A percentile compares a stretch with the other conserved stretches of the same genome.
Conservation (phyloP, 108 stramenopile genomes). For the Nannochloropsis salina region DNA sequence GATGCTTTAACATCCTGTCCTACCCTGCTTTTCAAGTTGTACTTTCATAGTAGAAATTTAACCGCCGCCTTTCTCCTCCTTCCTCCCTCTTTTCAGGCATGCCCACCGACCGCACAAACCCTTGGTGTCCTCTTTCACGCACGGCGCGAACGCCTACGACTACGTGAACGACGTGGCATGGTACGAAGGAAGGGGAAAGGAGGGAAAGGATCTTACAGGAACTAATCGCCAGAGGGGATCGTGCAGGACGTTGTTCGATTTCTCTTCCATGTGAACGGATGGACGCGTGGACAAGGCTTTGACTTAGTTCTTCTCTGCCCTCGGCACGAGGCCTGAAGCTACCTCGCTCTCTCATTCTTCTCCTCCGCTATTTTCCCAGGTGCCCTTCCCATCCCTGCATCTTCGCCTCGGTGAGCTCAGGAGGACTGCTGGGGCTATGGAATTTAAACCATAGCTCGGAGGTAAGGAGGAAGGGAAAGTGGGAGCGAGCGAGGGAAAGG, state of each 20-base stretch:
- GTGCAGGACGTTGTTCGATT: no score
- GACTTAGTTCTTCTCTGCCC: no score
- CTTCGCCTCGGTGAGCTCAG: constrained; percentile 31
- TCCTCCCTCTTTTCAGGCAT: not conserved
- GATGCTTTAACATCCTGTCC: no score
- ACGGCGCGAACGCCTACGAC: constrained; percentile 22
- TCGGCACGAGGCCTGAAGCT: not conserved
- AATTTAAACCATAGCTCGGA: constrained; percentile 28
- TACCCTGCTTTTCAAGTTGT: no score
- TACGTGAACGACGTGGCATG: constrained; percentile 40
- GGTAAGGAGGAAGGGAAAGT: not conserved
- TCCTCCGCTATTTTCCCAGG: constrained; percentile 18
- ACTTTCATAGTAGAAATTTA: not conserved
- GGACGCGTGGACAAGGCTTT: no score
- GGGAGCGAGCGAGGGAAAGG: not conserved
- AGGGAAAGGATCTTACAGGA: not conserved
- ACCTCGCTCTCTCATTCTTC: not conserved
- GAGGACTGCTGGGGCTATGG: constrained; percentile 33
- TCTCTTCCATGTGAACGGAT: no score
- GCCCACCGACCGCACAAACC: not conserved
- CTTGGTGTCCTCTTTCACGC: not conserved
- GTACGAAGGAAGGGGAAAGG: not conserved
- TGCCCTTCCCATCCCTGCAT: constrained; percentile 40
- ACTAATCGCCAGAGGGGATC: no score
- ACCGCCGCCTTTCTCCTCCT: not conserved